Percentiles rank a stretch among this genome's conserved stretches.
Evolutionary conservation across 208 protist genomes (phyloP).

Genomic region (Trypanosoma rangeli): DNA sequence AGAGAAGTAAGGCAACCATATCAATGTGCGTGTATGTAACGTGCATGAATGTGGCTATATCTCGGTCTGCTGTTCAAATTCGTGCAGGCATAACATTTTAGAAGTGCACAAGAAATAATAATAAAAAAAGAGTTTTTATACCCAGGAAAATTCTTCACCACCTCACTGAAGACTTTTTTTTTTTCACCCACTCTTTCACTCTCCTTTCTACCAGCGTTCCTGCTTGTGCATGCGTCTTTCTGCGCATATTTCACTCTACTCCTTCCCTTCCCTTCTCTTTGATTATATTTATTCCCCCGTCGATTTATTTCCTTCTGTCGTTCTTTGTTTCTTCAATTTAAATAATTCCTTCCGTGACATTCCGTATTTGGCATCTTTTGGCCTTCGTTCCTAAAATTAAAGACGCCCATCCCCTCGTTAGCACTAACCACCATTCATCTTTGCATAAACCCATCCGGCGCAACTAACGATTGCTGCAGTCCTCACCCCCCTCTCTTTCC

Average conservation of each 20-base stretch:
- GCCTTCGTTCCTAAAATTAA: neutral
- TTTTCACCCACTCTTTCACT: neutral
- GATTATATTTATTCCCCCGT: neutral
- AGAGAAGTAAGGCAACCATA: neutral
- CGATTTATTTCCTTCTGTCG: neutral
- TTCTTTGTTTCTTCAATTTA: neutral
- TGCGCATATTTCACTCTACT: slow-evolving; percentile 5
- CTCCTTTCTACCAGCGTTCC: neutral
- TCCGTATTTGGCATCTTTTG: neutral
- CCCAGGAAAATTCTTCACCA: neutral
- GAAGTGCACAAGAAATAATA: neutral
- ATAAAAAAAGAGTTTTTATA: neutral
- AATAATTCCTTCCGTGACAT: slow-evolving; percentile 1
- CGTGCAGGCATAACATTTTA: neutral
- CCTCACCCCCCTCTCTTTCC: neutral
- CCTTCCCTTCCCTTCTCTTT: neutral
- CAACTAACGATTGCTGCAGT: too few species aligned
- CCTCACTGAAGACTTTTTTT: neutral
- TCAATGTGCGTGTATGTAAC: neutral
- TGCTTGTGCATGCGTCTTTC: neutral
- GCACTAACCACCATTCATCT: neutral
- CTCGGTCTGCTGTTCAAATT: neutral
- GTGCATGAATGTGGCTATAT: neutral
- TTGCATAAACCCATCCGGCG: neutral
- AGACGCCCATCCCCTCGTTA: slow-evolving; percentile 1